Evolutionary conservation across 148 eudicot species (phyloP), one percentile per base, ranked within the genome.

Genomic region (Rhododendron molle): DNA sequence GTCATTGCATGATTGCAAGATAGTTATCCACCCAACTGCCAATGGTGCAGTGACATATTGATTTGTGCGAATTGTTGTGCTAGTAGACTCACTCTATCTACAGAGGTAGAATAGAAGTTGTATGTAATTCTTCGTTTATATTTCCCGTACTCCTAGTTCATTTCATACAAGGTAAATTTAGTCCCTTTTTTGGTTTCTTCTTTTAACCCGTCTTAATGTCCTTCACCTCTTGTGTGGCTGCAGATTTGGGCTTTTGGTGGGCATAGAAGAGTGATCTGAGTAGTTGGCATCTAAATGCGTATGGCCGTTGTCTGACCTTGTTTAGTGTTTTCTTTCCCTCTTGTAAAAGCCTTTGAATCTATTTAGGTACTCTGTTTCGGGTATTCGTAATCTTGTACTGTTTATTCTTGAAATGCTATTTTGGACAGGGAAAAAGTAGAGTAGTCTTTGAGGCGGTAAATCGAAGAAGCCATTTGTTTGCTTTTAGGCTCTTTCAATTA

Each of bases 241-340:
- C 94, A 95, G 98, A 95, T 95, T 77, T 95, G 98, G 98, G 98
- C 96, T 82, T 95, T 95, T 88, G 97, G 98, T 81, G 98, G 98
- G 81, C 94, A 94, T 80, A 90, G 98, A 49, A 92, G 88, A 71
- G 94, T 94, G 81, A 90, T 91, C 69, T 95, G 88, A 89, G 84
- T 14, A 52, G 50, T 32, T 52, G 80, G 80, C 23, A 8, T 43
- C 23, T 12, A 83, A 46, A 23, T 13, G 76, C 76, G 4, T 32
- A 71, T 13, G 76, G 76, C 40, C 3, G 40, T 71, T 71, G 38
- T 71, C 76, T 32, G 76, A 71, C 36, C 36, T 30, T 71, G 49
- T 26, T 32, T 21, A 50, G 76, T 43, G 2, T 18, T 71, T 30
- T 38, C 2, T 15, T 13, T 0, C 30, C 30, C 30, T 16, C 71